phyloP scores from a whole-genome alignment of 176 grass and related monocot genomes.

The Oryza longistaminata region DNA sequence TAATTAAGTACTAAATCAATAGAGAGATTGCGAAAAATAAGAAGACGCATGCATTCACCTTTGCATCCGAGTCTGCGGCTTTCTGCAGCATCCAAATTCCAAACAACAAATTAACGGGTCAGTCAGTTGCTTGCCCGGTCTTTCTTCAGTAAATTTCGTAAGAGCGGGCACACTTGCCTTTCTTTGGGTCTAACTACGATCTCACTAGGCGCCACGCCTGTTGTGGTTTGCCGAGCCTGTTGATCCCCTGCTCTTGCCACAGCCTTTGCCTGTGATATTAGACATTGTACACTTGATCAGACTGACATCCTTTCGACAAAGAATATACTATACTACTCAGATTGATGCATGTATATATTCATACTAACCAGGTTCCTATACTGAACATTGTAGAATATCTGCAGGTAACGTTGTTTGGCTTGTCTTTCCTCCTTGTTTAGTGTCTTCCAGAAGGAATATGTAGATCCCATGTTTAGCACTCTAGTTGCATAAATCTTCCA shows the following conservation, averaged over 20 bases:
- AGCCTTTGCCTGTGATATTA: slow-evolving; percentile 51
- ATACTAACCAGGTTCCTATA: slow-evolving; percentile 63
- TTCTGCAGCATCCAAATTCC: slow-evolving; percentile 52
- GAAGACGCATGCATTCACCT: slow-evolving; percentile 45
- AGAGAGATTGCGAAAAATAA: neutral
- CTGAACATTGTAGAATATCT: slow-evolving; percentile 81
- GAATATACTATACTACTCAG: too few species aligned
- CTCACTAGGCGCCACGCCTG: slow-evolving; percentile 14
- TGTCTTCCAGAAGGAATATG: slow-evolving; percentile 69
- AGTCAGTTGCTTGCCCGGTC: slow-evolving; percentile 42
- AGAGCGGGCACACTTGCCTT: slow-evolving; percentile 64
- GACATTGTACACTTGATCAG: neutral
- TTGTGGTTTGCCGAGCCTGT: slow-evolving; percentile 20
- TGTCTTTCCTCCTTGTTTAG: slow-evolving; percentile 54
- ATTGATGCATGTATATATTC: too few species aligned
- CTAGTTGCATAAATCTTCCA: slow-evolving; percentile 81
- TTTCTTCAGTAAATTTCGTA: slow-evolving; percentile 59
- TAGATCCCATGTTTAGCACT: slow-evolving; percentile 69
- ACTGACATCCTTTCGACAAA: neutral
- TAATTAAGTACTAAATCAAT: too few species aligned
- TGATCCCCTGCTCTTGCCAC: slow-evolving; percentile 38
- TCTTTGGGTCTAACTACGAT: slow-evolving; percentile 38
- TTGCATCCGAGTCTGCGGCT: slow-evolving; percentile 49
- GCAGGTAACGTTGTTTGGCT: slow-evolving; percentile 57
- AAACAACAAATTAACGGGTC: slow-evolving; percentile 4